Conservation (phyloP, 352 stramenopile genomes). For the Phytophthora cryptogea region DNA sequence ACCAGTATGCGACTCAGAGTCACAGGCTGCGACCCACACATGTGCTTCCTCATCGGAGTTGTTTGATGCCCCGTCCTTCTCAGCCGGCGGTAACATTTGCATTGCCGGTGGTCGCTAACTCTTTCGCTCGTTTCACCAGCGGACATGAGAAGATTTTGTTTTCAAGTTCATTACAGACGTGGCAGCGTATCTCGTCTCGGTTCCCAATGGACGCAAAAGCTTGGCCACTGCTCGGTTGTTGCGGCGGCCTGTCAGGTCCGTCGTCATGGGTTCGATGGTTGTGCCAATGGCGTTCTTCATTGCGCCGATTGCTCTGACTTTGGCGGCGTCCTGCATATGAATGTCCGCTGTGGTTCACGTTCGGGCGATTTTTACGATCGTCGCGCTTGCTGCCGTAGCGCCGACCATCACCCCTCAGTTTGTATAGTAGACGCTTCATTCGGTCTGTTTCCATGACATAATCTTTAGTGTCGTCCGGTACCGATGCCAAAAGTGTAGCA, state of each 20-base stretch:
- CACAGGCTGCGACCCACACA: not conserved
- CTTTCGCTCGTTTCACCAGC: conserved; percentile 4
- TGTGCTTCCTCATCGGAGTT: conserved; percentile 2
- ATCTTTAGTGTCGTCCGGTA: not conserved
- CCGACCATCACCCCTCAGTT: not conserved
- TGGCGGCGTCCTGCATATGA: not conserved
- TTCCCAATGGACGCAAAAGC: not conserved
- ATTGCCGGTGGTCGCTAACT: not conserved
- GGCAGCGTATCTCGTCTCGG: not conserved
- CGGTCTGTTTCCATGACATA: not conserved
- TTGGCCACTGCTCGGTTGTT: not conserved
- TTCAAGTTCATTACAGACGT: not conserved
- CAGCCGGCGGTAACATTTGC: not conserved
- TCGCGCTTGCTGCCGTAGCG: not conserved
- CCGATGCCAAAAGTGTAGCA: not conserved
- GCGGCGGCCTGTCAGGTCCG: not conserved
- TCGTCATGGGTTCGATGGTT: not conserved
- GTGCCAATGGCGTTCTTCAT: not conserved
- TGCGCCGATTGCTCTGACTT: not conserved
- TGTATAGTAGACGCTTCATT: conserved; percentile 9
- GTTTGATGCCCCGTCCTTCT: not conserved
- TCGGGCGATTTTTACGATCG: not conserved
- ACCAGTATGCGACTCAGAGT: not conserved
- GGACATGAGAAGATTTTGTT: conserved; percentile 2
- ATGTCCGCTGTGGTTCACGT: not conserved